Conservation (phyloP, 164 flowering plant genomes). For the Warburgia ugandensis region DNA sequence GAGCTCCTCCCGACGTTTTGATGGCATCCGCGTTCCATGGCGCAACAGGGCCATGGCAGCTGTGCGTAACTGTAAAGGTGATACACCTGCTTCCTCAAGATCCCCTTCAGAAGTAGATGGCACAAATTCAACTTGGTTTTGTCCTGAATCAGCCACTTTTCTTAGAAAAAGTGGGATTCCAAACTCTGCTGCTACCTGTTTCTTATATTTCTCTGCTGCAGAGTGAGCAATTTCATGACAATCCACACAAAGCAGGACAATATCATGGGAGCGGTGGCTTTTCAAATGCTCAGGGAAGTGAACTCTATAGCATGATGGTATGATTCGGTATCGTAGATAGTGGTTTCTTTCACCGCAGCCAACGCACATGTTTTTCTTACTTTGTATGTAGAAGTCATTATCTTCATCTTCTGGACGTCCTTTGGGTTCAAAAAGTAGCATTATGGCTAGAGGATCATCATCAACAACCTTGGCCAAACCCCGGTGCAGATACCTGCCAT, state of each 20-base stretch:
- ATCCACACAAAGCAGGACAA: conserved; percentile 93
- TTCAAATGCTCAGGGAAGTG: conserved; percentile 98
- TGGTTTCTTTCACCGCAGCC: conserved; percentile 93
- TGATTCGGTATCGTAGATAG: conserved; percentile 82
- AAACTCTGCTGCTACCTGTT: conserved; percentile 61
- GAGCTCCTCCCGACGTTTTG: conserved; percentile 75
- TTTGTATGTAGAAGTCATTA: conserved; percentile 89
- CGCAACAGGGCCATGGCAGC: conserved; percentile 97
- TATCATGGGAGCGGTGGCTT: conserved; percentile 99
- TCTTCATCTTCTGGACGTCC: conserved; percentile 99
- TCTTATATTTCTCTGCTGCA: conserved; percentile 90
- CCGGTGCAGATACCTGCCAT: conserved; percentile 66
- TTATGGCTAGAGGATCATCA: conserved; percentile 77
- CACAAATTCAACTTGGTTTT: conserved; percentile 15
- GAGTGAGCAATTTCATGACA: conserved; percentile 98
- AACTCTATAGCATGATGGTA: conserved; percentile 97
- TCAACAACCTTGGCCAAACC: conserved; percentile 83
- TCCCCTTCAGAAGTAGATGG: conserved; percentile 18
- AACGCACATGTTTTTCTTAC: conserved; percentile 94
- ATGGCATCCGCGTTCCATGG: conserved; percentile 84
- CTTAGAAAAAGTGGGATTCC: conserved; percentile 76
- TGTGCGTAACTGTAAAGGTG: conserved; percentile 80
- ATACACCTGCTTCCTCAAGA: conserved; percentile 60
- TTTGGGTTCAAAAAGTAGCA: conserved; percentile 97
- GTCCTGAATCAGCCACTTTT: conserved; percentile 47